Evolutionary conservation across 768 basidiomycete species (phyloP).

Genomic region (Artomyces pyxidatus): DNA sequence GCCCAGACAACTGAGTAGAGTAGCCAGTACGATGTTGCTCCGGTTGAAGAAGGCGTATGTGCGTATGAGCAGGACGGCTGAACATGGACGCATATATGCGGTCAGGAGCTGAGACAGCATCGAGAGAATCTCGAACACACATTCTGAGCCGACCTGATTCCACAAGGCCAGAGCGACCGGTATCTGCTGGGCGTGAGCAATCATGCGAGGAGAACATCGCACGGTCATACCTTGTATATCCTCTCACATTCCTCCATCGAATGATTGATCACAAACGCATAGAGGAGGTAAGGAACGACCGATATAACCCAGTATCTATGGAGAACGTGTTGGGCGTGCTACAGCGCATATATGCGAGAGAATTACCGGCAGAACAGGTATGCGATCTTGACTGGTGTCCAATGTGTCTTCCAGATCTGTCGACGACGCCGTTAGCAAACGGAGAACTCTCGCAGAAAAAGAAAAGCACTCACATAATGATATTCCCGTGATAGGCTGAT

Average conservation of each 20-base stretch:
- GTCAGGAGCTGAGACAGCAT: constrained; percentile 6
- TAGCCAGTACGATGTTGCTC: constrained; percentile 56
- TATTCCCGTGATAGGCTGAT: constrained; percentile 72
- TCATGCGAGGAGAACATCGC: background rate
- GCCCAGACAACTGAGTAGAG: constrained; percentile 55
- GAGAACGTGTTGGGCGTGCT: background rate
- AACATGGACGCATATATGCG: constrained; percentile 12
- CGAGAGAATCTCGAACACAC: constrained; percentile 27
- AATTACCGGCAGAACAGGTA: constrained; percentile 77
- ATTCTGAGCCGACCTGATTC: constrained; percentile 82
- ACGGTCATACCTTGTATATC: constrained; percentile 51
- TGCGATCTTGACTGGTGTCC: constrained; percentile 78
- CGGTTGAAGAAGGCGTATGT: constrained; percentile 85
- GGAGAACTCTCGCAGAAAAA: constrained; percentile 5
- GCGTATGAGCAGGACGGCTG: constrained; percentile 73
- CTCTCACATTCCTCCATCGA: constrained; percentile 52
- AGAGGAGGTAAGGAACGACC: constrained; percentile 72
- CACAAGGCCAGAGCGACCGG: constrained; percentile 79
- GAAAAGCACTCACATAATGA: constrained; percentile 48
- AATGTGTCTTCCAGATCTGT: constrained; percentile 75
- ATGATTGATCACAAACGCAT: constrained; percentile 69
- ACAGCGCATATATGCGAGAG: background rate
- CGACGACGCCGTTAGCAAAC: background rate
- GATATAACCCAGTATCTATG: constrained; percentile 75
- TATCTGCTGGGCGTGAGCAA: constrained; percentile 34